phyloP scores from a whole-genome alignment of 2,329 filamentous ascomycete genomes.

The Xylariaceae sp. region DNA sequence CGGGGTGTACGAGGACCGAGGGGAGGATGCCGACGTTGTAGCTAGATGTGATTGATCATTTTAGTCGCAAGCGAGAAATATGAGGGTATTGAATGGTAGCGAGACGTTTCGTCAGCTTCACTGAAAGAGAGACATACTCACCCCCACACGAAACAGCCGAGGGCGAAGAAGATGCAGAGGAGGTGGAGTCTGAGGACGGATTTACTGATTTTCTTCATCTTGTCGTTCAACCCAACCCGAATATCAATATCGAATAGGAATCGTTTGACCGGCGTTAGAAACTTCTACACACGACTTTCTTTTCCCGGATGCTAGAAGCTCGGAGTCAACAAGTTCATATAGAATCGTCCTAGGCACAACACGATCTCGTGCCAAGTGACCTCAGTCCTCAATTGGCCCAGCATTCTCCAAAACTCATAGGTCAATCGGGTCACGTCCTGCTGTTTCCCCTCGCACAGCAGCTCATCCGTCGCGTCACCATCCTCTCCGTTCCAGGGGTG shows the following conservation, averaged over 20 bases:
- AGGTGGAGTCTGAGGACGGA: conserved; percentile 40
- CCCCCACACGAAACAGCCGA: conserved; percentile 55
- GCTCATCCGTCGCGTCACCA: neutral
- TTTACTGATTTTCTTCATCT: conserved; percentile 30
- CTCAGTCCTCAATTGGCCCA: too few relatives aligned
- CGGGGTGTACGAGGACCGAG: conserved; percentile 51
- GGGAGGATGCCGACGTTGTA: conserved; percentile 56
- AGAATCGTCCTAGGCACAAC: neutral
- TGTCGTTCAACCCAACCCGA: neutral
- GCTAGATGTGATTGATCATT: conserved; percentile 25
- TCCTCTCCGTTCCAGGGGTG: neutral
- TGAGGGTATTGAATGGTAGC: too few relatives aligned
- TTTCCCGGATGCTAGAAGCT: neutral
- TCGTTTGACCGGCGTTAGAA: too few relatives aligned
- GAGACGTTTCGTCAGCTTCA: too few relatives aligned
- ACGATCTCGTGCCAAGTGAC: too few relatives aligned
- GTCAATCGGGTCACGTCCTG: too few relatives aligned
- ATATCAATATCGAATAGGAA: too few relatives aligned
- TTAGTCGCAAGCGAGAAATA: neutral
- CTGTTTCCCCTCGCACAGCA: neutral
- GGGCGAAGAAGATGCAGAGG: conserved; percentile 47
- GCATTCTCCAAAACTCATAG: too few relatives aligned
- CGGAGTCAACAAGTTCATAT: neutral
- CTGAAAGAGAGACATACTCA: conserved; percentile 27
- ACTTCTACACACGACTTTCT: neutral